Base-by-base conservation (phyloP, 345 rosid species). In the Eucalyptus shirleyi region DNA sequence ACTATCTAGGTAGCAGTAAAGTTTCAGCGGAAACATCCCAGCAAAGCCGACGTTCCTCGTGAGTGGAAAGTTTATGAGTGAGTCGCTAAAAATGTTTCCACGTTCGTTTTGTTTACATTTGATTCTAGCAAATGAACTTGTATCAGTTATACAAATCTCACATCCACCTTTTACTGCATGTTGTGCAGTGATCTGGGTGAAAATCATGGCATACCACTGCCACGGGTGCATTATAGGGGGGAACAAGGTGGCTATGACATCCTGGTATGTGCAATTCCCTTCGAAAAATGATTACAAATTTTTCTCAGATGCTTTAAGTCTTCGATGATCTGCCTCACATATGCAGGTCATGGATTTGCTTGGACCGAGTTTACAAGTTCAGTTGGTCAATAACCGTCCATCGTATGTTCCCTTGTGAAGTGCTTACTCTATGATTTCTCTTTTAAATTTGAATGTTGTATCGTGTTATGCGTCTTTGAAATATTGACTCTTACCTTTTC, bases 41-140 rank as follows among this genome's bases (percentile, higher is more conserved):
- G 96, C 91, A 94, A 91, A 91, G 93, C 93, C 93, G 96, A 96
- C 40, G 96, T 98, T 9, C 99, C 99, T 2, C 91, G 92, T 72
- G 99, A 97, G 96, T 96, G 99, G 99, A 97, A 96, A 94, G 99
- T 96, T 91, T 97, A 97, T 94, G 92, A 91, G 99, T 97, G 91
- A 94, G 98, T 16, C 65, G n/a, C 85, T 86, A 28, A 34, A 18
- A 51, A 37, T 86, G 49, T 32, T 18, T 86, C 30, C 56, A 59
- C 10, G 30, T 32, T 40, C 15, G 8, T 32, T 51, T 86, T 86
- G 28, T 23, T 53, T 51, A 53, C 67, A 37, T 77, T 17, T 26
- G 50, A n/a, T 42, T 49, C 56, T 53, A 16, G 51, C 55, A 42
- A 30, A 42, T 72, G 40, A 28, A 45, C 23, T 86, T 19, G 30